Percentiles rank a stretch among this genome's conserved stretches.
Evolutionary conservation across 2,329 filamentous ascomycete genomes (phyloP).

Genomic region (Cadophora malorum): DNA sequence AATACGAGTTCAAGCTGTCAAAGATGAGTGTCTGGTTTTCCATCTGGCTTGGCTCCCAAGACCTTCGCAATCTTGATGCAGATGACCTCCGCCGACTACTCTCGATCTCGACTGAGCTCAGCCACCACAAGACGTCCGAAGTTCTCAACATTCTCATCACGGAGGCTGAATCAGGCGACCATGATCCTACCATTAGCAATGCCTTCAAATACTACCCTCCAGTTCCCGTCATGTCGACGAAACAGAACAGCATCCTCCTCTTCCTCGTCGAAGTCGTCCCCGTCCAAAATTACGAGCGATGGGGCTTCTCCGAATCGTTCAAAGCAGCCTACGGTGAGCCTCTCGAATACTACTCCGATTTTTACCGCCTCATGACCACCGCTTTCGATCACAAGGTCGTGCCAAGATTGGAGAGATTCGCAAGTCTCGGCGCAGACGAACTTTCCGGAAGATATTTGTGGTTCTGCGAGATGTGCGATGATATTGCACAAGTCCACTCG

Average conservation of each 20-base stretch:
- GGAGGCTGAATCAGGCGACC: not conserved
- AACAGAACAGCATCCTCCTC: not conserved
- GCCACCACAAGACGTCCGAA: not conserved
- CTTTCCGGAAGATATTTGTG: not conserved
- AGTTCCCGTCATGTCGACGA: not conserved
- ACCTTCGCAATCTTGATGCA: not conserved
- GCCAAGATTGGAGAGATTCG: not conserved
- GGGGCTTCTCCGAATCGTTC: constrained; percentile 1
- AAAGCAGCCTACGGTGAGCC: not conserved
- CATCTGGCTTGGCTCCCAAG: constrained; percentile 11
- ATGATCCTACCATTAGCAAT: not conserved
- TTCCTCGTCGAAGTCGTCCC: not conserved
- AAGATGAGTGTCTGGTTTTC: not conserved
- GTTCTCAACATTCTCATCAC: not conserved
- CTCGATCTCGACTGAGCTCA: not conserved
- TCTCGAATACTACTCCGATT: constrained; percentile 3
- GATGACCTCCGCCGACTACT: not conserved
- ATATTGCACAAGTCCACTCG: not conserved
- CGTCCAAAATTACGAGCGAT: not conserved
- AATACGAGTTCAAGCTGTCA: constrained; percentile 4
- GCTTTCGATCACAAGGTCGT: not conserved
- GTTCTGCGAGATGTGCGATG: constrained; percentile 9
- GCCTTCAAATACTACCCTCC: not conserved
- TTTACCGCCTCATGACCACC: constrained; percentile 2
- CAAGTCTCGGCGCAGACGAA: not conserved